These are phyloP conservation scores for Furcasterigmium sp. DNA, from an alignment of 2,329 filamentous ascomycete species.

Conservation along the genomic window DNA sequence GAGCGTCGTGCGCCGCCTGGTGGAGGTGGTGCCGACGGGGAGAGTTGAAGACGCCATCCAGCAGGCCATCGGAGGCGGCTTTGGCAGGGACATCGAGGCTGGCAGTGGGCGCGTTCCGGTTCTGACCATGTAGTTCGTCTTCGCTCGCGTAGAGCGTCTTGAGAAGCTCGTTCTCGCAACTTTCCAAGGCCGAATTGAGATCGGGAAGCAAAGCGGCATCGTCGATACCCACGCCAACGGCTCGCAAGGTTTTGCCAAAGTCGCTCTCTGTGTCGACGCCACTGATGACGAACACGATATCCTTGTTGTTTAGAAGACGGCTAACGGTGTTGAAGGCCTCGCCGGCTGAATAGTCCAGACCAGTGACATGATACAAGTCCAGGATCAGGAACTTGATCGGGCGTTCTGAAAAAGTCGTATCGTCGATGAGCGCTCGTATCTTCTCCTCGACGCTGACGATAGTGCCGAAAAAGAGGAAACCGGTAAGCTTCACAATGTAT, in stretches of 20 bases:
- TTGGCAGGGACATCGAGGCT: slow-evolving; percentile 44
- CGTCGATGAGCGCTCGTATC: slow-evolving; percentile 76
- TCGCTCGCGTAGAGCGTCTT: slow-evolving; percentile 71
- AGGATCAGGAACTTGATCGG: slow-evolving; percentile 88
- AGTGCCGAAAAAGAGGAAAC: slow-evolving; percentile 97
- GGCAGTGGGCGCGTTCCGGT: slow-evolving; percentile 33
- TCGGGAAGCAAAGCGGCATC: slow-evolving; percentile 75
- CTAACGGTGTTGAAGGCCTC: slow-evolving; percentile 94
- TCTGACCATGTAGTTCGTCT: slow-evolving; percentile 46
- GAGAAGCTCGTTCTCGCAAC: slow-evolving; percentile 89
- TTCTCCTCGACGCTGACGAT: slow-evolving; percentile 92
- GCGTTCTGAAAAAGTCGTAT: slow-evolving; percentile 68
- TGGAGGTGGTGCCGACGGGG: slow-evolving; percentile 75
- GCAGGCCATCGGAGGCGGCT: slow-evolving; percentile 22
- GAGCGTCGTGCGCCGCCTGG: slow-evolving; percentile 69
- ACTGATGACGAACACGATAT: slow-evolving; percentile 76
- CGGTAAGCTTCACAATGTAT: slow-evolving; percentile 83
- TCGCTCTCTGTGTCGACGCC: slow-evolving; percentile 72
- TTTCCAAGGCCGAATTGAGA: slow-evolving; percentile 88
- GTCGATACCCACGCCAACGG: slow-evolving; percentile 74
- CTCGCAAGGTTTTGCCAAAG: slow-evolving; percentile 72
- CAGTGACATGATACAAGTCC: slow-evolving; percentile 84
- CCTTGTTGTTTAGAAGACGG: slow-evolving; percentile 70
- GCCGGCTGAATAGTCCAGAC: slow-evolving; percentile 91
- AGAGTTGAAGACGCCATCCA: slow-evolving; percentile 60